Evolutionary conservation across 768 basidiomycete genomes (phyloP), one percentile per base, ranked within the genome.

Genomic region (Phaeotremella fagi): DNA sequence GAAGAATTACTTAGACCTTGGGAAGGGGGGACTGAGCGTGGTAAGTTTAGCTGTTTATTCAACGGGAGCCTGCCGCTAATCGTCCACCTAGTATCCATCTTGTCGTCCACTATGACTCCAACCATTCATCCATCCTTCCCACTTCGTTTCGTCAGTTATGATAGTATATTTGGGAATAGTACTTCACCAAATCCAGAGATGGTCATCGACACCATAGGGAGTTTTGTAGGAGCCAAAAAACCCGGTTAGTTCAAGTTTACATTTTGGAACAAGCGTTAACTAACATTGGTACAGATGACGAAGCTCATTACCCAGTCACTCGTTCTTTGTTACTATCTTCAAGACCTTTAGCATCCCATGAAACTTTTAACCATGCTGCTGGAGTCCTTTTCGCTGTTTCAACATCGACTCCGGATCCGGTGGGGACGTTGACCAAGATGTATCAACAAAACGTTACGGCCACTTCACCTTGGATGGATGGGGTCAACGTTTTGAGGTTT

Each of bases 351-450:
- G 56, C 64, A 11, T 37, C 54, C 14, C 68, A 72, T 45, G 71
- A 72, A 47, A 74, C 73, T 5, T 71, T 74, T 61, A 68, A 72
- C 52, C 68, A 74, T 49, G 69, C 73, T 7, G 67, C 72, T 16
- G 71, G 64, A 22, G 47, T 71, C 12, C 38, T 76, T 2, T 57
- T 72, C 24, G 73, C 72, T 4, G 61, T 71, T 16, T 71, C 71
- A 1, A 66, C 75, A 7, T 52, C 62, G 1, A 62, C 60, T 3
- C 47, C 63, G 6, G 72, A 75, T 15, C 73, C 75, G 0, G 26
- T 76, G 1, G 60, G 50, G 16, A 57, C 62, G 1, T 54, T 76
- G 14, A 59, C 54, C n/a, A 44, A 51, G 22, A 61, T 76, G 12
- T 57, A 66, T 26, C 45, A 44, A 7, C 56, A 60, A 11, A 57